A percentile compares a stretch with the other conserved stretches of the same genome.
phyloP scores from a whole-genome alignment of 345 rosid species.

The Populus tremula region DNA sequence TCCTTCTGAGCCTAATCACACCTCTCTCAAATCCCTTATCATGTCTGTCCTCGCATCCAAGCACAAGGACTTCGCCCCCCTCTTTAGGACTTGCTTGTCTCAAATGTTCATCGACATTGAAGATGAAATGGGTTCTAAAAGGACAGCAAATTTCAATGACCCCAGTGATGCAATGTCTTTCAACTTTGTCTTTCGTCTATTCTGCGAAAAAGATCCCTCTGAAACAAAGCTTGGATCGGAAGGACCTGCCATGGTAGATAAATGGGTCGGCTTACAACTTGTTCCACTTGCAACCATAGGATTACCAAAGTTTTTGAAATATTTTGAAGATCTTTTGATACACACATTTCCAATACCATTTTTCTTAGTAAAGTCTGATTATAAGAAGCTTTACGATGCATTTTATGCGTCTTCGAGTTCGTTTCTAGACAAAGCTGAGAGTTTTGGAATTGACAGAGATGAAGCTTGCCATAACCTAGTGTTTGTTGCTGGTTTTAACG shows the following conservation, averaged over 20 bases:
- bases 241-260: conserved; percentile 16
- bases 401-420: conserved; percentile 16
- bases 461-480: conserved; percentile 52
- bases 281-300: conserved; percentile 27
- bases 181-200: conserved; percentile 19
- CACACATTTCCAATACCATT: conserved; percentile 36
- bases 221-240: conserved; percentile 24
- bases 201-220: conserved; percentile 24
- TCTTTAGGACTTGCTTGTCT: conserved; percentile 19
- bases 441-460: conserved; percentile 24
- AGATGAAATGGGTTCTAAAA: conserved; percentile 13
- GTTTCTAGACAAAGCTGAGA: conserved; percentile 31
- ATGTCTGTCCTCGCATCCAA: conserved; percentile 23
- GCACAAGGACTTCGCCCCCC: conserved; percentile 28
- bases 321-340: conserved; percentile 21
- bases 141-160: conserved; percentile 6
- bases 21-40: conserved; percentile 29
- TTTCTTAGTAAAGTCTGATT: conserved; percentile 25
- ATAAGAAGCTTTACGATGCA: conserved; percentile 31
- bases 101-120: conserved; percentile 35
- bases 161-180: conserved; percentile 15
- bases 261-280: conserved; percentile 26
- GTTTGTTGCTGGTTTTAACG: conserved; percentile 33
- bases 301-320: conserved; percentile 16
- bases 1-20: conserved; percentile 40